Evolutionary conservation across 1,284 basidiomycete genomes (phyloP).

Genomic region (Spongiforma sp.): DNA sequence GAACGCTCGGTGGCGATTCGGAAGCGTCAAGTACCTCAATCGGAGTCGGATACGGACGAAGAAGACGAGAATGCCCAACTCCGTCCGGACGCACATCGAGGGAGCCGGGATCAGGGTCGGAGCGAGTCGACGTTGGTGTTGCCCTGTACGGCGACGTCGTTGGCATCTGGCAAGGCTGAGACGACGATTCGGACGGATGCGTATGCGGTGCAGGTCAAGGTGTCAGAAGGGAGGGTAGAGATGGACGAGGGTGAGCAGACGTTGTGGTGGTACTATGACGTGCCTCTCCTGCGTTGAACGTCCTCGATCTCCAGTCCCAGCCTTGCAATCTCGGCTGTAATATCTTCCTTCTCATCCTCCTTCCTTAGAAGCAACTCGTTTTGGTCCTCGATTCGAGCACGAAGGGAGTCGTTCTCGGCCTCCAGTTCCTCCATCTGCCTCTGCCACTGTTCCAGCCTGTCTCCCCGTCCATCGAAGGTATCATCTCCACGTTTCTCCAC

Average conservation of each 20-base stretch:
- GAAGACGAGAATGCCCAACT: not conserved
- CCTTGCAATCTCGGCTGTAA: conserved; percentile 65
- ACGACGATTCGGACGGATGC: conserved; percentile 24
- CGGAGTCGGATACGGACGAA: no score
- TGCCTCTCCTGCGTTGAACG: conserved; percentile 64
- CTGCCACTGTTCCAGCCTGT: conserved; percentile 46
- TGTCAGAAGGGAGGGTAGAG: conserved; percentile 72
- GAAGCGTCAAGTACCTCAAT: no score
- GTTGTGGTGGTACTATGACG: conserved; percentile 86
- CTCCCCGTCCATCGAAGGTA: conserved; percentile 43
- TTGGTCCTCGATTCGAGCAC: conserved; percentile 63
- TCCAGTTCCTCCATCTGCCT: conserved; percentile 63
- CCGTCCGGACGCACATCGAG: not conserved
- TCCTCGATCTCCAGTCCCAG: conserved; percentile 76
- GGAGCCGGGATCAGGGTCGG: conserved; percentile 9
- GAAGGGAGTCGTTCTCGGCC: conserved; percentile 68
- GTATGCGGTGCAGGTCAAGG: conserved; percentile 52
- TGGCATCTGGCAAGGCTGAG: conserved; percentile 7
- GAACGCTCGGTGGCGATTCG: conserved; percentile 16
- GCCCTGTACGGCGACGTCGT: conserved; percentile 1
- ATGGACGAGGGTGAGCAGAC: conserved; percentile 65
- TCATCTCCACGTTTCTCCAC: conserved; percentile 58
- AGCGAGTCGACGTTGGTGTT: conserved; percentile 30
- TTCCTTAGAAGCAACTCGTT: conserved; percentile 57
- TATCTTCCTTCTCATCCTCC: conserved; percentile 75